Base-by-base conservation (phyloP, 2,329 filamentous ascomycete genomes). In the Diplodia sapinea region DNA sequence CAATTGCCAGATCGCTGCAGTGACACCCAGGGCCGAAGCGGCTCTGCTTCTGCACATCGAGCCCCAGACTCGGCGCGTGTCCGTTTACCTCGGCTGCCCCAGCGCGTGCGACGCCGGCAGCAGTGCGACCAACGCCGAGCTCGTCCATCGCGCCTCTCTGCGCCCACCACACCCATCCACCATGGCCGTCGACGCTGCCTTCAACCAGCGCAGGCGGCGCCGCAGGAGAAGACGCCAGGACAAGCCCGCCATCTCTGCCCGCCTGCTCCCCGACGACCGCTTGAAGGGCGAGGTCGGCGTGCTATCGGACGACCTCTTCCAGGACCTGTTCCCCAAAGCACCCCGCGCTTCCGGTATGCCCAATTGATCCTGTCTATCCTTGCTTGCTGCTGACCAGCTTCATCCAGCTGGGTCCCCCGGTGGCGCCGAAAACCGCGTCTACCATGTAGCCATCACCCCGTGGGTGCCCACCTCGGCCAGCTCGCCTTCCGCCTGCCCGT, bases 221-320 rank as follows among this genome's bases (percentile, higher is more conserved):
- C 82, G 85, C 70, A 82, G 83, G 74, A 83, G 85, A 70, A 77
- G 82, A 71, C 79, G 82, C 67, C 78, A 81, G 66, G 82, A 95
- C 77, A 93, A 91, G 78, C 86, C 91, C 8, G 86, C 94, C 52
- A 85, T 96, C 68, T 86, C 91, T 68, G 94, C 93, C 67, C 89
- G 91, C 68, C 84, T 98, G 62, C 86, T 96, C 47, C 87, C 97
- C 67, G 93, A 97, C 79, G 91, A 93, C 76, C 90, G 91, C 77
- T 85, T 96, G 73, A 92, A 90, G 79, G 92, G 92, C 65, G 92
- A 97, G 76, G 86, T 94, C 70, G 95, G 93, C 70, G 87, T 95
- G 71, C 80, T 98, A 65, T 97, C 94, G 13, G 90, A 93, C 74
- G 93, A 97, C 78, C 84, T 99, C 63, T 93, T 94, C 74, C 83